Conservation (phyloP, 2,329 filamentous ascomycete genomes). For the Scytalidium sp. region DNA sequence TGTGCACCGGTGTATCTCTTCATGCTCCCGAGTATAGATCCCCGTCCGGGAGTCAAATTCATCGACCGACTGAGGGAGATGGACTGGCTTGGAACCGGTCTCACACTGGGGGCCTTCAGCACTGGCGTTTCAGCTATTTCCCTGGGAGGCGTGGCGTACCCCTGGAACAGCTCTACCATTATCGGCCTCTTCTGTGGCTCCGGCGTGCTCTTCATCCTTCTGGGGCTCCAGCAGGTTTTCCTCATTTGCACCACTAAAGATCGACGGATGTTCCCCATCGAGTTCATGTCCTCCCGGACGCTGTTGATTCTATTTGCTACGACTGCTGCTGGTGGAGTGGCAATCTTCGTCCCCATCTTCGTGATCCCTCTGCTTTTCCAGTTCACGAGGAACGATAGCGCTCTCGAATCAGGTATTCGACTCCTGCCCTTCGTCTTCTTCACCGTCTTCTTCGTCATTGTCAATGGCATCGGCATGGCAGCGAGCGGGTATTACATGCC, state of each 20-base stretch:
- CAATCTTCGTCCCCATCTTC: conserved; percentile 21
- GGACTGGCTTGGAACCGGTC: conserved; percentile 21
- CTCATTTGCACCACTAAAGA: conserved; percentile 20
- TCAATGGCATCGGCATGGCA: conserved; percentile 30
- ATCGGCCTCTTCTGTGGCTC: conserved; percentile 40
- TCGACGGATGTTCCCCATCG: conserved; percentile 24
- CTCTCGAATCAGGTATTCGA: conserved; percentile 39
- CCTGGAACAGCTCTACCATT: conserved; percentile 24
- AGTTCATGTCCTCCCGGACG: conserved; percentile 32
- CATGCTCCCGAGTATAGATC: conserved; percentile 39
- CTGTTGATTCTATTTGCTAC: conserved; percentile 34
- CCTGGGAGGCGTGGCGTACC: conserved; percentile 29
- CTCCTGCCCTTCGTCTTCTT: conserved; percentile 34
- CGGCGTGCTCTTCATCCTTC: conserved; percentile 29
- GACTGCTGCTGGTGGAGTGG: conserved; percentile 23
- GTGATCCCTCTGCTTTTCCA: conserved; percentile 49
- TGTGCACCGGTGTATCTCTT: conserved; percentile 37
- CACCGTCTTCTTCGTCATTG: conserved; percentile 31
- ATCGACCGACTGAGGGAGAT: conserved; percentile 19
- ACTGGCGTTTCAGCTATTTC: conserved; percentile 31
- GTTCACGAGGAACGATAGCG: conserved; percentile 44
- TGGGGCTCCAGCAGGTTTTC: conserved; percentile 22
- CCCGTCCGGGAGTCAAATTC: conserved; percentile 19
- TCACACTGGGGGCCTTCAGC: conserved; percentile 30
- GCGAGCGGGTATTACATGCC: conserved; percentile 34